Percentiles rank a stretch among this genome's conserved stretches.
Conservation (phyloP, 352 stramenopile genomes). For the Pythium guiyangense region DNA sequence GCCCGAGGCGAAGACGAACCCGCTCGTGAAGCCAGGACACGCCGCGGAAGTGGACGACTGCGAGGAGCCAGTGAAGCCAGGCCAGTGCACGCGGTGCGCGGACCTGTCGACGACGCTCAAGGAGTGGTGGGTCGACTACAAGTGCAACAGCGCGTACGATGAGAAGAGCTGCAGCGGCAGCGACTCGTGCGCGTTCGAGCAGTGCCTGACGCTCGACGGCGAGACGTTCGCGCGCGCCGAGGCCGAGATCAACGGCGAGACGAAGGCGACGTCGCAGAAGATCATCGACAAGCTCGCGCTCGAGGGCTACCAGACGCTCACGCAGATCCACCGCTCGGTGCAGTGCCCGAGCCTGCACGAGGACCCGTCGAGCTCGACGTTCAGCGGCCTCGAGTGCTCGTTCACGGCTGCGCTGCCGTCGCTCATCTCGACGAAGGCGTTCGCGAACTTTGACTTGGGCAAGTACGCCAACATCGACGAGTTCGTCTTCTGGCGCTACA, state of each 20-base stretch:
- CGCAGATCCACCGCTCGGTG: conserved; percentile 58
- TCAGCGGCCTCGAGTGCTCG: conserved; percentile 21
- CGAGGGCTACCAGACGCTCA: conserved; percentile 39
- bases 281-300: conserved; percentile 31
- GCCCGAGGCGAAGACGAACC: conserved; percentile 24
- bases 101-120: conserved; percentile 37
- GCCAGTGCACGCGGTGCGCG: conserved; percentile 44
- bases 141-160: conserved; percentile 47
- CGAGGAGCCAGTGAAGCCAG: conserved; percentile 20
- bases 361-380: neutral
- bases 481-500: conserved; percentile 69
- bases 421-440: conserved; percentile 28
- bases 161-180: conserved; percentile 30
- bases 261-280: conserved; percentile 24
- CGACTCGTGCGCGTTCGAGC: conserved; percentile 28
- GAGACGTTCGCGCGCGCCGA: conserved; percentile 36
- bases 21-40: conserved; percentile 15
- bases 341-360: conserved; percentile 39
- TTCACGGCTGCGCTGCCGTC: conserved; percentile 32
- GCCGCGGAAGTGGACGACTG: conserved; percentile 20
- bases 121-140: conserved; percentile 67
- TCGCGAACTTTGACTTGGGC: conserved; percentile 15
- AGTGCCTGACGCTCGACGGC: conserved; percentile 54
- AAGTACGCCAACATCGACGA: conserved; percentile 14
- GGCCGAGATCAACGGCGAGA: conserved; percentile 22